phyloP scores from a whole-genome alignment of 139 green algal genomes.

The Chlorella sorokiniana region DNA sequence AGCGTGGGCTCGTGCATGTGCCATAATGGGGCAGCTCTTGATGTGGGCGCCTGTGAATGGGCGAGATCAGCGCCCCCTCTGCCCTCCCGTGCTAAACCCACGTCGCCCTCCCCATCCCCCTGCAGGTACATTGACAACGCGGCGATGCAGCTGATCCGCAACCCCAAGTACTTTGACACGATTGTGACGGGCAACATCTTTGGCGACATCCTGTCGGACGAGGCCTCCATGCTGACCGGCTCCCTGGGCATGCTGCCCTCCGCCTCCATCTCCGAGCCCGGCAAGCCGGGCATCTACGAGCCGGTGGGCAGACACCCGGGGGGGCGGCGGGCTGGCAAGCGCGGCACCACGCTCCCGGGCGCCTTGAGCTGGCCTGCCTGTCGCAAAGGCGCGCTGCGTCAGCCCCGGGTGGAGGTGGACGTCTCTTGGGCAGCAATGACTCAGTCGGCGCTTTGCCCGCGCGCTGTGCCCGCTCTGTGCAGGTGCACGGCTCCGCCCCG shows the following conservation, averaged over 20 bases:
- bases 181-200: slow-evolving; percentile 99
- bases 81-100: neutral
- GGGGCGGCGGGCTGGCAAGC: neutral
- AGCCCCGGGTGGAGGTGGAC: neutral
- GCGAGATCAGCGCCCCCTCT: neutral
- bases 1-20: too few relatives aligned
- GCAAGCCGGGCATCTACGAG: slow-evolving; percentile 94
- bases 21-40: too few relatives aligned
- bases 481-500: slow-evolving; percentile 94
- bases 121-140: slow-evolving; percentile 97
- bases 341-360: too few relatives aligned
- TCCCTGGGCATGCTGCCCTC: slow-evolving; percentile 97
- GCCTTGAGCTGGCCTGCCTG: neutral
- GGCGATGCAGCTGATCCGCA: slow-evolving; percentile 98
- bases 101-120: neutral
- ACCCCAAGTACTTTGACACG: slow-evolving; percentile 94
- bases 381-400: too few relatives aligned
- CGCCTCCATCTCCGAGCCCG: slow-evolving; percentile 85
- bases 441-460: too few relatives aligned
- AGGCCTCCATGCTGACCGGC: slow-evolving; percentile 97
- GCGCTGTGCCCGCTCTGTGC: too few relatives aligned
- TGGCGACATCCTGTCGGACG: slow-evolving; percentile 98
- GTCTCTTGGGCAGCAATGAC: neutral
- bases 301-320: slow-evolving; percentile 77
- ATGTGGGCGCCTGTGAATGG: neutral